phyloP scores from a whole-genome alignment of 345 rosid species.

The Salix viminalis region DNA sequence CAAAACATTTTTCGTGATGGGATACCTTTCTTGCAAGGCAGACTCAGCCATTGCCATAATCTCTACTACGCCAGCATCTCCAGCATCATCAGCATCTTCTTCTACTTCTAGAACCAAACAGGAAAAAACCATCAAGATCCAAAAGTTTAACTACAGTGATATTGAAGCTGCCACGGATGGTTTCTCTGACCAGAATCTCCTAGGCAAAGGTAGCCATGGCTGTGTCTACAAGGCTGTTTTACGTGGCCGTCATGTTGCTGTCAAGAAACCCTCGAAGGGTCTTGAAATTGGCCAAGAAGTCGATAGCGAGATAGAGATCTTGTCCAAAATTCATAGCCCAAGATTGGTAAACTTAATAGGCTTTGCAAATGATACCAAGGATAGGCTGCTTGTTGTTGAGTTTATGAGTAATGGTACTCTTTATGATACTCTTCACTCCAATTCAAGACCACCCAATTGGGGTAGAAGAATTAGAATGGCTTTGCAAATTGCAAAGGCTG shows the following conservation, averaged over 20 bases:
- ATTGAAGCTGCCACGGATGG: slow-evolving; percentile 93
- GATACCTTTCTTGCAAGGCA: slow-evolving; percentile 85
- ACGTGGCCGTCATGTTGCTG: slow-evolving; percentile 82
- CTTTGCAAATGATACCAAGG: slow-evolving; percentile 60
- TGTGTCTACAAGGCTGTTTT: slow-evolving; percentile 85
- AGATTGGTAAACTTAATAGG: slow-evolving; percentile 87
- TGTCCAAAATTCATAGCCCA: slow-evolving; percentile 85
- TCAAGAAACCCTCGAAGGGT: slow-evolving; percentile 72
- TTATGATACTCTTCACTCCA: slow-evolving; percentile 81
- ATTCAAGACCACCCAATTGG: slow-evolving; percentile 62
- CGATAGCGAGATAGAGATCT: slow-evolving; percentile 91
- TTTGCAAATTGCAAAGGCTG: slow-evolving; percentile 77
- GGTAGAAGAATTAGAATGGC: slow-evolving; percentile 74
- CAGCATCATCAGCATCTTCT: slow-evolving; percentile 1
- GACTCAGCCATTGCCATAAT: slow-evolving; percentile 42
- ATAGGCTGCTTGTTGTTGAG: slow-evolving; percentile 81
- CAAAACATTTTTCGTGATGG: slow-evolving; percentile 36
- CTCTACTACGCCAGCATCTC: slow-evolving; percentile 18
- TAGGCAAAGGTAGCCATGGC: slow-evolving; percentile 97
- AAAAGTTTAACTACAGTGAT: slow-evolving; percentile 73
- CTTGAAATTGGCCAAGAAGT: slow-evolving; percentile 61
- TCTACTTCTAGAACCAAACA: slow-evolving; percentile 39
- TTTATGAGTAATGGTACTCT: slow-evolving; percentile 90
- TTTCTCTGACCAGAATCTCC: slow-evolving; percentile 65
- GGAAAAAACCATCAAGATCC: slow-evolving; percentile 65